Evolutionary conservation across 164 flowering plant genomes (phyloP).

Genomic region (Annona squamosa): DNA sequence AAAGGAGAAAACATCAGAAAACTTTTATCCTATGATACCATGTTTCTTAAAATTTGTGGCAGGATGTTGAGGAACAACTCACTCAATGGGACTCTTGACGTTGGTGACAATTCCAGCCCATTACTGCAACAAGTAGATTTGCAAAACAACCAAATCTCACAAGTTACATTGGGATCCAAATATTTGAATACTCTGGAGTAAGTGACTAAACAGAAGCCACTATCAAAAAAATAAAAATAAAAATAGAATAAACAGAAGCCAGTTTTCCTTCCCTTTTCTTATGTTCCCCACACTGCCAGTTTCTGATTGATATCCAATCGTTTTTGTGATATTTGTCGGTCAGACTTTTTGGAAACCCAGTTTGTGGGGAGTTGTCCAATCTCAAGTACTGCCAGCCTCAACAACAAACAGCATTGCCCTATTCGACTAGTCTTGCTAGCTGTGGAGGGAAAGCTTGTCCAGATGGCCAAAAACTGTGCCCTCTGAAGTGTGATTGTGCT

Average conservation of each 20-base stretch:
- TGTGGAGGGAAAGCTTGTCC: slow-evolving; percentile 51
- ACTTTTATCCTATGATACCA: background rate
- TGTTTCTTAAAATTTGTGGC: slow-evolving; percentile 6
- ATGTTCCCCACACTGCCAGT: background rate
- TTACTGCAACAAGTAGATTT: slow-evolving; percentile 69
- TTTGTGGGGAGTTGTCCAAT: slow-evolving; percentile 34
- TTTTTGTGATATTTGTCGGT: slow-evolving; percentile 4
- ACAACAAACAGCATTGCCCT: slow-evolving; percentile 22
- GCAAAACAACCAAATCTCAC: slow-evolving; percentile 55
- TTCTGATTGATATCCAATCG: background rate
- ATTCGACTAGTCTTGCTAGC: slow-evolving; percentile 65
- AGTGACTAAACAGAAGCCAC: slow-evolving; percentile 15
- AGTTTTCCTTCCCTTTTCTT: background rate
- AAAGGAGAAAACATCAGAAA: background rate
- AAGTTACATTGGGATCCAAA: slow-evolving; percentile 33
- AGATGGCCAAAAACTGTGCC: slow-evolving; percentile 47
- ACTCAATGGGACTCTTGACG: slow-evolving; percentile 45
- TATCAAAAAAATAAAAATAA: background rate
- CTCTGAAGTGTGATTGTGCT: slow-evolving; percentile 81
- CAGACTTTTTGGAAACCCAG: slow-evolving; percentile 78
- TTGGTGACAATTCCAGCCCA: slow-evolving; percentile 48
- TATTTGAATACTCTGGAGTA: slow-evolving; percentile 56
- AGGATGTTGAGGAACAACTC: slow-evolving; percentile 70
- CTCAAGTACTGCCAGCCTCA: slow-evolving; percentile 54
- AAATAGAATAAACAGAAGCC: background rate